These are phyloP conservation scores for Sporothrix globosa DNA, from an alignment of 2,329 filamentous ascomycete species.

Conservation along the genomic window DNA sequence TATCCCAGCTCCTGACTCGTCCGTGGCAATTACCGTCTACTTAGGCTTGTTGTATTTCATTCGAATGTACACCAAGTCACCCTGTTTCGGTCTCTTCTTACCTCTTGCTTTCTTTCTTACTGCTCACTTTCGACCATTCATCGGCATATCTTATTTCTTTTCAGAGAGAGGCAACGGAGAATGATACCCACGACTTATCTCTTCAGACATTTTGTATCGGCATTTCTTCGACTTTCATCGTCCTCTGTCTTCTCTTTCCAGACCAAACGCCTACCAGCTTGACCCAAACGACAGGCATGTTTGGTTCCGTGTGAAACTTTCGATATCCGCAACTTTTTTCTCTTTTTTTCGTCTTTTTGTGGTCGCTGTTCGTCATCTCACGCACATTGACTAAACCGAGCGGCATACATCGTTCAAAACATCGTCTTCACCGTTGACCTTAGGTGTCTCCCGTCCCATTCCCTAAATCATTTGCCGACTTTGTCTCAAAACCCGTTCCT, in stretches of 20 bases:
- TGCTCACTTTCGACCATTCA: background rate
- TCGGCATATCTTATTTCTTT: background rate
- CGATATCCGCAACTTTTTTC: background rate
- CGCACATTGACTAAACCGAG: background rate
- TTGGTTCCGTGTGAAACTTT: constrained; percentile 31
- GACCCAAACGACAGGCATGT: constrained; percentile 29
- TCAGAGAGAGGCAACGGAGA: background rate
- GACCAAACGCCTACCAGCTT: constrained; percentile 27
- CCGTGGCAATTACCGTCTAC: background rate
- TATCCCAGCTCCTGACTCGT: background rate
- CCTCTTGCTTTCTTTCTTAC: background rate
- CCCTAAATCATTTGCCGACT: background rate
- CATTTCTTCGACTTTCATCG: background rate
- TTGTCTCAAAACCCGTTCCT: background rate
- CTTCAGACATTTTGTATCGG: background rate
- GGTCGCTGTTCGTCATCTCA: constrained; percentile 22
- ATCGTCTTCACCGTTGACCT: constrained; percentile 22
- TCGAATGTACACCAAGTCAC: background rate
- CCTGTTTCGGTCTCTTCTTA: background rate
- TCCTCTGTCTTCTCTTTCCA: background rate
- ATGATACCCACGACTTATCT: background rate
- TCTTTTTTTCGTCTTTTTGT: constrained; percentile 18
- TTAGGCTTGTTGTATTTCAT: no score
- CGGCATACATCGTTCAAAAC: background rate
- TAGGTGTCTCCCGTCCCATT: background rate